Percentiles rank a stretch among this genome's conserved stretches.
These are phyloP conservation scores for Linnemannia schmuckeri DNA, from an alignment of 192 early-diverging fungal genomes.

Conservation along the genomic window DNA sequence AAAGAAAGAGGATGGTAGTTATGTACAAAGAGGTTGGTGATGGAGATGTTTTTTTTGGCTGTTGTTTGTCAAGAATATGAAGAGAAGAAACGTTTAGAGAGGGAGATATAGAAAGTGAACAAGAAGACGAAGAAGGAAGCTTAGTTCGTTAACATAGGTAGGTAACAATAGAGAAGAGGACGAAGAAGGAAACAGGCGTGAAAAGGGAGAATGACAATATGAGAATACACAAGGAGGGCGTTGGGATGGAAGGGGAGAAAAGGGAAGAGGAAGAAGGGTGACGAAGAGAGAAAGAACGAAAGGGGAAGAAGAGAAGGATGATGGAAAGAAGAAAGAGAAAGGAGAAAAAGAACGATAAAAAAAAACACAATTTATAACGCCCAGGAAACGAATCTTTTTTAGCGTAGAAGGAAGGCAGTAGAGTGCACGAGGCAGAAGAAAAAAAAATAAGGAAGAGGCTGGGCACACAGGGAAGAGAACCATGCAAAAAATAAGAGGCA, in stretches of 20 bases:
- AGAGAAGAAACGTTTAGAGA: not conserved
- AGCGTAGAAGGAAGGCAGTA: not conserved
- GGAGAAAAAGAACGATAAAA: not conserved
- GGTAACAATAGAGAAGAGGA: not conserved
- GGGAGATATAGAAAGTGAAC: not conserved
- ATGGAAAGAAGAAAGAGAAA: not conserved
- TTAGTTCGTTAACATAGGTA: conserved; percentile 39
- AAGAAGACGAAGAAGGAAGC: not conserved
- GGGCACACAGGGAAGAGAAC: not conserved
- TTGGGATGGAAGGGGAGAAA: not conserved
- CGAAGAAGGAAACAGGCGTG: conserved; percentile 5
- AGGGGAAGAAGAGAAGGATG: conserved; percentile 9
- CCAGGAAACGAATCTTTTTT: not conserved
- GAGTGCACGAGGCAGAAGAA: conserved; percentile 2
- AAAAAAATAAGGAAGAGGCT: not conserved
- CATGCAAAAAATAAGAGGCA: not conserved
- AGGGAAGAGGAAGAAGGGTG: not conserved
- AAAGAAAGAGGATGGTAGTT: not conserved
- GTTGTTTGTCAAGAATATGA: not conserved
- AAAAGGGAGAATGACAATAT: not conserved
- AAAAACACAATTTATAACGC: not conserved
- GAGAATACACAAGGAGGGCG: not conserved
- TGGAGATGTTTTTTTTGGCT: not conserved
- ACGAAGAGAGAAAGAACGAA: not conserved
- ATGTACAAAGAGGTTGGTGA: not conserved